phyloP scores from a whole-genome alignment of 352 stramenopile genomes.

The Pythium aquatile region DNA sequence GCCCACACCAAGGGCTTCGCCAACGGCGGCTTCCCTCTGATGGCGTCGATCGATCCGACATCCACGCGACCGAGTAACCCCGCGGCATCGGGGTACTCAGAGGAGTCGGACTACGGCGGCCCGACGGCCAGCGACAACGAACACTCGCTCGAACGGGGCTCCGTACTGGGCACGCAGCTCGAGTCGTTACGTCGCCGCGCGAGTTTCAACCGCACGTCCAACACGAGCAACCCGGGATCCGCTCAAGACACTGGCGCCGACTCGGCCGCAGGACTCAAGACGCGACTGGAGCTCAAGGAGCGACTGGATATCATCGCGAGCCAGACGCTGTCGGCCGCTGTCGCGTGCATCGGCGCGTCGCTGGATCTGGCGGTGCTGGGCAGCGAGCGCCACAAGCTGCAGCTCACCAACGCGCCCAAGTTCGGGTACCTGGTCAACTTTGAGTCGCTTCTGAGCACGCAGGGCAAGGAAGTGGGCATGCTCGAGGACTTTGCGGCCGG shows the following conservation, averaged over 20 bases:
- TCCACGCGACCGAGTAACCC: not conserved
- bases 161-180: conserved; percentile 4
- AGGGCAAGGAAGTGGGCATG: conserved; percentile 95
- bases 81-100: conserved; percentile 27
- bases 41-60: conserved; percentile 3
- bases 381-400: conserved; percentile 52
- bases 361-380: conserved; percentile 61
- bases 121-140: conserved; percentile 31
- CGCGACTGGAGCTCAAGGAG: conserved; percentile 67
- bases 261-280: conserved; percentile 56
- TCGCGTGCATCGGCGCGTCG: conserved; percentile 64
- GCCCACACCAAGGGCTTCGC: conserved; percentile 82
- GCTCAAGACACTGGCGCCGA: conserved; percentile 26
- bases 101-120: conserved; percentile 29
- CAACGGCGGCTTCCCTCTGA: conserved; percentile 52
- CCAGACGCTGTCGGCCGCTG: conserved; percentile 69
- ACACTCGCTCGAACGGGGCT: not conserved
- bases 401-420: conserved; percentile 50
- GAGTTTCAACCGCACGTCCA: conserved; percentile 18
- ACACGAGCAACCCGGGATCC: conserved; percentile 13
- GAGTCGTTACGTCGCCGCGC: conserved; percentile 6
- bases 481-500: conserved; percentile 89
- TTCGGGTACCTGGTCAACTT: conserved; percentile 81
- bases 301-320: conserved; percentile 68
- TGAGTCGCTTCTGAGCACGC: conserved; percentile 85